Percentiles rank a stretch among this genome's conserved stretches.
Conservation (phyloP, 106 monocot species). For the Gastrodia elata region DNA sequence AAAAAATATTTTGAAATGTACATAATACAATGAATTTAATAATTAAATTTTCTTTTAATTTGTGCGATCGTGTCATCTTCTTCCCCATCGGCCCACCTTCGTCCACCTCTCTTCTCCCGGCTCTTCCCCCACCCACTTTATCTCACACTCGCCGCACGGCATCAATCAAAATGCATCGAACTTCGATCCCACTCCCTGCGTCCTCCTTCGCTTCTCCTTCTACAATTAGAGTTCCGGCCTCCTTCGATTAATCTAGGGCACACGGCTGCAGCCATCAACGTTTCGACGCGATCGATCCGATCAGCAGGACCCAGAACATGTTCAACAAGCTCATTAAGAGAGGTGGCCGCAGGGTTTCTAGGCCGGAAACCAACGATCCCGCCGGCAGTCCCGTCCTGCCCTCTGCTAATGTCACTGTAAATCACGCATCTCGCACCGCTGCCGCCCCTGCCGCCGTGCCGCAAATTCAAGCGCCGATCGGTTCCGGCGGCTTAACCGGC, state of each 20-base stretch:
- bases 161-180: neutral
- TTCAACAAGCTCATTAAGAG: conserved; percentile 28
- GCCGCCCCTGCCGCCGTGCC: conserved; percentile 1
- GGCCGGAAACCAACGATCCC: conserved; percentile 21
- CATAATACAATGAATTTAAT: too few relatives aligned
- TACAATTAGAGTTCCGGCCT: conserved; percentile 5
- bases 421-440: conserved; percentile 33
- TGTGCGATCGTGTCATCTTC: neutral
- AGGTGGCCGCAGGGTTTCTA: conserved; percentile 27
- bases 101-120: too few relatives aligned
- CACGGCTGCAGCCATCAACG: neutral
- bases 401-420: conserved; percentile 18
- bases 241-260: neutral
- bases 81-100: neutral
- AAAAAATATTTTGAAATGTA: too few relatives aligned
- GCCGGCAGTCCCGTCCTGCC: neutral
- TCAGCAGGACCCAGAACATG: neutral
- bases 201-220: neutral
- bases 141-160: conserved; percentile 4
- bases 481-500: neutral
- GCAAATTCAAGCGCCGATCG: neutral
- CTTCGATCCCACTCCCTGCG: neutral
- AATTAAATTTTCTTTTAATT: neutral
- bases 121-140: neutral
- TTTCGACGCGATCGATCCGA: neutral